These are phyloP conservation scores for Viola pubescens DNA, from an alignment of 441 rosid genomes.

Conservation along the genomic window DNA sequence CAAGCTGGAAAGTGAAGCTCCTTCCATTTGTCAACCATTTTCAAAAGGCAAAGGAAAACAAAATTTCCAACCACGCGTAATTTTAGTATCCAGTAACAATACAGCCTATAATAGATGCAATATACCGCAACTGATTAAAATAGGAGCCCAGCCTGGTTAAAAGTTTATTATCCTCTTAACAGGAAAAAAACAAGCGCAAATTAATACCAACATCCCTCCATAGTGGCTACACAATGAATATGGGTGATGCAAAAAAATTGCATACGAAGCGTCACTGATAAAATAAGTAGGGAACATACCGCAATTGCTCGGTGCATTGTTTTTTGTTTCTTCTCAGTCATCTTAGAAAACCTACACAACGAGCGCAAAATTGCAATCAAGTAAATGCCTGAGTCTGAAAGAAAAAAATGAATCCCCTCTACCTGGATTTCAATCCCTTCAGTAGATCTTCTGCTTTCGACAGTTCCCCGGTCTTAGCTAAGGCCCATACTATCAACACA, in stretches of 20 bases:
- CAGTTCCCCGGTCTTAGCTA: constrained; percentile 49
- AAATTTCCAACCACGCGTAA: not conserved
- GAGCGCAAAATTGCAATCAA: constrained; percentile 10
- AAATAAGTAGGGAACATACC: constrained; percentile 33
- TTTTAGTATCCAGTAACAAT: not conserved
- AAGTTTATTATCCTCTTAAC: too few species aligned
- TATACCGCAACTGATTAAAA: too few species aligned
- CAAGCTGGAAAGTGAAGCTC: constrained; percentile 37
- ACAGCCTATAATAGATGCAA: not conserved
- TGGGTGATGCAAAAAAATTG: too few species aligned
- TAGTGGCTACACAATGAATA: too few species aligned
- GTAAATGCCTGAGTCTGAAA: constrained; percentile 1
- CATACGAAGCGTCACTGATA: not conserved
- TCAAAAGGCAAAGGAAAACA: not conserved
- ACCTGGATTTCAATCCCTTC: constrained; percentile 63
- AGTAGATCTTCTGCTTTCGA: constrained; percentile 62
- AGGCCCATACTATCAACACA: constrained; percentile 71
- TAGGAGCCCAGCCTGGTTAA: too few species aligned
- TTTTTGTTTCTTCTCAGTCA: constrained; percentile 69
- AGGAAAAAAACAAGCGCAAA: too few species aligned
- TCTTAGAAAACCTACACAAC: constrained; percentile 35
- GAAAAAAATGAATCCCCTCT: constrained; percentile 12
- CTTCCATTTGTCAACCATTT: not conserved
- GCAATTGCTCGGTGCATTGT: constrained; percentile 55
- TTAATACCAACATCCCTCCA: too few species aligned